Base-by-base conservation (phyloP, 1,139 yeast genomes). In the Tardiomyces digboiensis region DNA sequence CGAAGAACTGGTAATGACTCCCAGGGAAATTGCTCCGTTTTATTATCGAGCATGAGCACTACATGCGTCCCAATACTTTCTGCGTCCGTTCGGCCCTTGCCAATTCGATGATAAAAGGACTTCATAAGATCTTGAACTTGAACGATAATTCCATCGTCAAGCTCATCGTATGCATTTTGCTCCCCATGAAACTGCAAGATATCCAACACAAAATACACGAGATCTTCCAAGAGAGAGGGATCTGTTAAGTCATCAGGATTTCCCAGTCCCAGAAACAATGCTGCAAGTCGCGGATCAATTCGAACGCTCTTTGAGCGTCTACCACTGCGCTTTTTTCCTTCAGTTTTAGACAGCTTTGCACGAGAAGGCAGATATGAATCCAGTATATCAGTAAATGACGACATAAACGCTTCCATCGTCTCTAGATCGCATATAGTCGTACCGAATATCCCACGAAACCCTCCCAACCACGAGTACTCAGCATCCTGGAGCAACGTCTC, bases 11-110 rank as follows among this genome's bases (percentile, higher is more conserved):
- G 71, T 29, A 87, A 60, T 0, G 88, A 81, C 57, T 89, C 97
- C 97, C 97, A 89, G 0, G 97, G 97, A 42, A 89, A 71, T 36
- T 67, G 64, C 14, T 76, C 75, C 53, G 91, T 81, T 8, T 67
- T 66, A 40, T 78, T 71, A 40, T 87, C 80, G 2, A 85, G 75
- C 12, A 88, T 66, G 44, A 89, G 64, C 2, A 87, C 77, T 2
- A 80, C 67, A 60, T 89, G 96, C 3, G 67, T 33, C n/a, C n/a
- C n/a, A n/a, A n/a, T n/a, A n/a, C n/a, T n/a, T n/a, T n/a, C n/a
- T 5, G 8, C 33, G 5, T 8, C 3, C 33, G 12, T 16, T 5
- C 33, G 33, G 8, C 8, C 33, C 3, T 26, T 16, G 12, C 33
- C 14, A 22, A 44, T 29, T 12, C 39, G 29, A 10, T 26, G 33